A percentile compares a stretch with the other conserved stretches of the same genome.
phyloP scores from a whole-genome alignment of 352 stramenopile genomes.

The Phytophthora quininea region DNA sequence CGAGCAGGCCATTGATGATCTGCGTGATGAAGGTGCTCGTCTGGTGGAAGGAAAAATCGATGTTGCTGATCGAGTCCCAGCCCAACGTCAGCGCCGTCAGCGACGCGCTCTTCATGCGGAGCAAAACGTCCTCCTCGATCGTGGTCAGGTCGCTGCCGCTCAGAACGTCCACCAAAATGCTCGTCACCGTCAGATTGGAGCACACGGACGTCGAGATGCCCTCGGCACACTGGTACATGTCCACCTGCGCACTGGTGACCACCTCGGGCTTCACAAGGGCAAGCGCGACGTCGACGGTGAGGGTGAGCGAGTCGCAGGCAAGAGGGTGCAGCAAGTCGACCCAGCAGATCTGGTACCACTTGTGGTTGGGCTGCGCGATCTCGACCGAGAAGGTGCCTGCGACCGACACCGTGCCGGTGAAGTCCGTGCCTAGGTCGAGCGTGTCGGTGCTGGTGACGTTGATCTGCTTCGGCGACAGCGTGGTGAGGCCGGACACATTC shows the following conservation, averaged over 20 bases:
- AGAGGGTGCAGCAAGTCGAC: slow-evolving; percentile 48
- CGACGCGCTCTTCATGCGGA: slow-evolving; percentile 36
- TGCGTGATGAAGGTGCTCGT: slow-evolving; percentile 46
- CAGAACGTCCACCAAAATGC: slow-evolving; percentile 46
- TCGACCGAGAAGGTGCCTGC: slow-evolving; percentile 45
- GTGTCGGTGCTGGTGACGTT: slow-evolving; percentile 47
- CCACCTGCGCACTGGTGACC: slow-evolving; percentile 32
- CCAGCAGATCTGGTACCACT: slow-evolving; percentile 72
- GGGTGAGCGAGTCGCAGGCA: slow-evolving; percentile 34
- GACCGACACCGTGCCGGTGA: slow-evolving; percentile 44
- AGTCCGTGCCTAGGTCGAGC: slow-evolving; percentile 52
- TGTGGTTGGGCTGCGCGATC: slow-evolving; percentile 57
- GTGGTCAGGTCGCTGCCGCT: slow-evolving; percentile 44
- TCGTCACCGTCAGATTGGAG: slow-evolving; percentile 53
- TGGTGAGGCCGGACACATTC: slow-evolving; percentile 50
- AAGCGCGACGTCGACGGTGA: slow-evolving; percentile 45
- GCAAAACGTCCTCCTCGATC: slow-evolving; percentile 32
- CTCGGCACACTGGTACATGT: slow-evolving; percentile 48
- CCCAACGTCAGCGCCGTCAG: slow-evolving; percentile 39
- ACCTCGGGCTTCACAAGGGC: slow-evolving; percentile 43
- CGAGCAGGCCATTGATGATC: slow-evolving; percentile 51
- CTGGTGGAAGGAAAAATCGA: slow-evolving; percentile 55
- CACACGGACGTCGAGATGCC: slow-evolving; percentile 43
- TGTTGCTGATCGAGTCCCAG: slow-evolving; percentile 58
- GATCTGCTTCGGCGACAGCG: slow-evolving; percentile 46